Percentiles rank a stretch among this genome's conserved stretches.
Conservation (phyloP, 352 stramenopile species). For the Globisporangium apiculatum region DNA sequence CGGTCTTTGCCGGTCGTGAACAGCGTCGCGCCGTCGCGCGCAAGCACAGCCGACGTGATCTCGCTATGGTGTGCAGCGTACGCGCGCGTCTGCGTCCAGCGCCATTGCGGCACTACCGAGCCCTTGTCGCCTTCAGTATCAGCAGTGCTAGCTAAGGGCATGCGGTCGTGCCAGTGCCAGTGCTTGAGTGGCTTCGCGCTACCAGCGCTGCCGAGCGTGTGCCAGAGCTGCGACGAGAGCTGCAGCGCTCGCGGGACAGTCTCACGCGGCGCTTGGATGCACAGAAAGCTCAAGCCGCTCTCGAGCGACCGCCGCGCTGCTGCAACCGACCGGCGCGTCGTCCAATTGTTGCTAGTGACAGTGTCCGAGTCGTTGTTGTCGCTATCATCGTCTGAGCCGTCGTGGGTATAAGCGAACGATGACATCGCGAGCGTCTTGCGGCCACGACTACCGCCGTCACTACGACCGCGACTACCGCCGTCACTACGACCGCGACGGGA, state of each 20-base stretch:
- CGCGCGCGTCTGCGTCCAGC: conserved; percentile 40
- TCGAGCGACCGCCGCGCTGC: conserved; percentile 3
- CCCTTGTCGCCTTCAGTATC: conserved; percentile 8
- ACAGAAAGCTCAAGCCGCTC: conserved; percentile 29
- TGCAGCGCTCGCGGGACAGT: conserved; percentile 25
- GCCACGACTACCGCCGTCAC: conserved; percentile 1
- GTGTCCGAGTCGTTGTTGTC: neutral
- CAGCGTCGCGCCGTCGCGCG: conserved; percentile 35
- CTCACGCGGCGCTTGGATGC: conserved; percentile 33
- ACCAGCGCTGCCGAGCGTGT: conserved; percentile 18
- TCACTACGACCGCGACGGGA: neutral
- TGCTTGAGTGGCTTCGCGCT: conserved; percentile 40
- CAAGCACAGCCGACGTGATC: conserved; percentile 55
- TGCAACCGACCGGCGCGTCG: neutral
- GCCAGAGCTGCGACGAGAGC: conserved; percentile 30
- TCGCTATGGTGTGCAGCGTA: conserved; percentile 46
- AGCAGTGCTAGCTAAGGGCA: conserved; percentile 6
- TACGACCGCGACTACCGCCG: too few relatives aligned
- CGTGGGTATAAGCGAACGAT: conserved; percentile 18
- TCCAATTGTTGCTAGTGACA: neutral
- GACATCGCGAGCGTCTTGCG: conserved; percentile 19
- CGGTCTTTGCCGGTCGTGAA: conserved; percentile 71
- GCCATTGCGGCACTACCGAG: conserved; percentile 17
- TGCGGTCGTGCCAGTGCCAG: conserved; percentile 44
- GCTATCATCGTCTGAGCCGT: conserved; percentile 32